Evolutionary conservation across 2,329 filamentous ascomycete species (phyloP).

Genomic region (Penicillium hesseltinei): DNA sequence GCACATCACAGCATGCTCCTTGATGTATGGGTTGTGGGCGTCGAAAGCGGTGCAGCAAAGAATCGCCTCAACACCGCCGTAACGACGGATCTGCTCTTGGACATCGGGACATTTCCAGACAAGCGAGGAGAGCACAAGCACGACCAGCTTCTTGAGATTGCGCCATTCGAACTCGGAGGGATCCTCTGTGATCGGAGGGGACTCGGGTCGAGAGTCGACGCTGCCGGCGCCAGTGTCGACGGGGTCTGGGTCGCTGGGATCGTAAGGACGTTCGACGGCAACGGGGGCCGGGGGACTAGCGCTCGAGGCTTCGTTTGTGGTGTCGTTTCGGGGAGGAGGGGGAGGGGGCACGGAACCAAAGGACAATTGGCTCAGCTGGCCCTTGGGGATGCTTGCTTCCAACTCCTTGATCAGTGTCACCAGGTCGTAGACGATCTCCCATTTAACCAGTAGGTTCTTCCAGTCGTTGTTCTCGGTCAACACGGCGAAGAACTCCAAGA

Average conservation of each 20-base stretch:
- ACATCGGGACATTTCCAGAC: conserved; percentile 83
- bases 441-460: conserved; percentile 81
- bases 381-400: conserved; percentile 83
- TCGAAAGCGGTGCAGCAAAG: conserved; percentile 89
- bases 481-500: conserved; percentile 88
- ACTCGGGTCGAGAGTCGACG: conserved; percentile 46
- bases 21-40: conserved; percentile 89
- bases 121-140: conserved; percentile 83
- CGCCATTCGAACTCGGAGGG: conserved; percentile 68
- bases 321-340: conserved; percentile 29
- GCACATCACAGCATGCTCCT: conserved; percentile 84
- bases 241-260: conserved; percentile 44
- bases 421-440: conserved; percentile 87
- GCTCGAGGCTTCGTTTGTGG: conserved; percentile 31
- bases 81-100: conserved; percentile 80
- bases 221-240: conserved; percentile 39
- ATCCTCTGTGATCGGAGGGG: conserved; percentile 57
- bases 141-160: conserved; percentile 89
- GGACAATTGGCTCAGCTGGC: conserved; percentile 56
- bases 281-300: conserved; percentile 40
- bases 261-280: conserved; percentile 66
- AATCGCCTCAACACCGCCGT: conserved; percentile 82
- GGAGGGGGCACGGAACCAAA: conserved; percentile 28
- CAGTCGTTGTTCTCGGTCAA: conserved; percentile 81
- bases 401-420: conserved; percentile 83